Conservation (phyloP, 441 rosid genomes). For the Populus hybrid region DNA sequence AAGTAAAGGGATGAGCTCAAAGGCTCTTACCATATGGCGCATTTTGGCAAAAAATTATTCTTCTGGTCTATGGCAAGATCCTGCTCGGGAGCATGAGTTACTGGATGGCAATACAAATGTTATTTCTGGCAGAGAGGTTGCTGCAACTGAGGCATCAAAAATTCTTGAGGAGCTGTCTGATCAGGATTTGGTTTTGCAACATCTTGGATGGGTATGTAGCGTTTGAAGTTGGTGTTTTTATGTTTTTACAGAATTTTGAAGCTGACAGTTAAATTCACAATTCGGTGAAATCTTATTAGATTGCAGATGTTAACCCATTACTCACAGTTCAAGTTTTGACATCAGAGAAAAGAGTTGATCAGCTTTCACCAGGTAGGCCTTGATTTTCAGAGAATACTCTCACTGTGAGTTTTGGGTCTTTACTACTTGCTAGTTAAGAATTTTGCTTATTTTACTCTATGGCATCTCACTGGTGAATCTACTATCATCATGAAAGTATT, state of each 20-base stretch:
- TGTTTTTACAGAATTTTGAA: slow-evolving; percentile 10
- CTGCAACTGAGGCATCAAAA: slow-evolving; percentile 89
- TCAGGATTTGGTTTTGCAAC: slow-evolving; percentile 81
- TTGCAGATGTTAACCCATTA: slow-evolving; percentile 70
- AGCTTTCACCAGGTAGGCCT: slow-evolving; percentile 72
- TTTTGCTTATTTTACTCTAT: neutral
- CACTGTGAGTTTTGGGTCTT: slow-evolving; percentile 17
- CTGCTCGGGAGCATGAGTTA: slow-evolving; percentile 38
- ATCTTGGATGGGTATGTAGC: slow-evolving; percentile 90
- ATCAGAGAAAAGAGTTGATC: slow-evolving; percentile 66
- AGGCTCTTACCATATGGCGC: slow-evolving; percentile 93
- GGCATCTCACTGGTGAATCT: neutral
- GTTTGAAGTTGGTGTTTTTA: slow-evolving; percentile 10
- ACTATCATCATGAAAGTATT: neutral
- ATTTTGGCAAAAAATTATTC: slow-evolving; percentile 81
- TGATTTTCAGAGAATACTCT: slow-evolving; percentile 15
- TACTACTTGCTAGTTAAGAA: neutral
- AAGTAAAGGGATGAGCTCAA: slow-evolving; percentile 85
- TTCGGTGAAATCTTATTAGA: slow-evolving; percentile 39
- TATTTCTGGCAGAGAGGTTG: slow-evolving; percentile 63
- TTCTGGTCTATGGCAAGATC: slow-evolving; percentile 78
- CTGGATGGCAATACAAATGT: slow-evolving; percentile 38
- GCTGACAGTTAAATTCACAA: slow-evolving; percentile 9
- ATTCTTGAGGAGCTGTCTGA: slow-evolving; percentile 89
- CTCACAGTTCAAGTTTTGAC: slow-evolving; percentile 91